Percentiles rank a stretch among this genome's conserved stretches.
Conservation (phyloP, 768 basidiomycete genomes). For the Russula emetica region DNA sequence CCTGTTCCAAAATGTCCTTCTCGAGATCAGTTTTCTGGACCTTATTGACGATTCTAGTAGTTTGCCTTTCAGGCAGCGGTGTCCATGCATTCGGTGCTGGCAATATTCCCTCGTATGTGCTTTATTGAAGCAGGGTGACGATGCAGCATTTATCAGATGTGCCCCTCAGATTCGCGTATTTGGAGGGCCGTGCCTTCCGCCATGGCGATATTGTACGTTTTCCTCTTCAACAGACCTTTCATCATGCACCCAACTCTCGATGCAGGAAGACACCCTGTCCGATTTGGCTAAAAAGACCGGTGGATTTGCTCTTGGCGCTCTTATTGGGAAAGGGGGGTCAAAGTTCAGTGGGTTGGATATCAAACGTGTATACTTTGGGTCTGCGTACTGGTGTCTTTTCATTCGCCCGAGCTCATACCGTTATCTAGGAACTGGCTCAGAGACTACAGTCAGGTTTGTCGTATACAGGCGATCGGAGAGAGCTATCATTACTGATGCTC, state of each 20-base stretch:
- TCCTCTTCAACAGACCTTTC: neutral
- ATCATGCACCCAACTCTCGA: conserved; percentile 27
- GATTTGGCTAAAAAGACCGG: conserved; percentile 55
- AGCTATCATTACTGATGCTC: neutral
- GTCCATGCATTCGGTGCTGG: conserved; percentile 79
- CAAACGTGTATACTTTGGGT: conserved; percentile 83
- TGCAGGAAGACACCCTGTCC: conserved; percentile 66
- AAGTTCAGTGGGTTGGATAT: conserved; percentile 81
- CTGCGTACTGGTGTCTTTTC: conserved; percentile 28
- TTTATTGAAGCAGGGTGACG: neutral
- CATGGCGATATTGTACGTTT: conserved; percentile 77
- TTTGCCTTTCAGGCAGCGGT: conserved; percentile 53
- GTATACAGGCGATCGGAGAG: neutral
- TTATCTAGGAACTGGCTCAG: conserved; percentile 72
- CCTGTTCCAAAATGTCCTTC: conserved; percentile 3
- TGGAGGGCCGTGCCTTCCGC: conserved; percentile 80
- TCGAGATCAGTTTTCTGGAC: conserved; percentile 33
- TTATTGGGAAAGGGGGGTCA: conserved; percentile 50
- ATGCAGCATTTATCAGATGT: neutral
- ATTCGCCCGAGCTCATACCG: neutral
- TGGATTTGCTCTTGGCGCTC: conserved; percentile 54
- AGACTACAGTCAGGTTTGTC: conserved; percentile 71
- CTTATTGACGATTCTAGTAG: conserved; percentile 46
- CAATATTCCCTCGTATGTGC: conserved; percentile 57
- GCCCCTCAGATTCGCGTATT: conserved; percentile 61